Conservation (phyloP, 2,329 filamentous ascomycete species). For the Diatrype stigma region DNA sequence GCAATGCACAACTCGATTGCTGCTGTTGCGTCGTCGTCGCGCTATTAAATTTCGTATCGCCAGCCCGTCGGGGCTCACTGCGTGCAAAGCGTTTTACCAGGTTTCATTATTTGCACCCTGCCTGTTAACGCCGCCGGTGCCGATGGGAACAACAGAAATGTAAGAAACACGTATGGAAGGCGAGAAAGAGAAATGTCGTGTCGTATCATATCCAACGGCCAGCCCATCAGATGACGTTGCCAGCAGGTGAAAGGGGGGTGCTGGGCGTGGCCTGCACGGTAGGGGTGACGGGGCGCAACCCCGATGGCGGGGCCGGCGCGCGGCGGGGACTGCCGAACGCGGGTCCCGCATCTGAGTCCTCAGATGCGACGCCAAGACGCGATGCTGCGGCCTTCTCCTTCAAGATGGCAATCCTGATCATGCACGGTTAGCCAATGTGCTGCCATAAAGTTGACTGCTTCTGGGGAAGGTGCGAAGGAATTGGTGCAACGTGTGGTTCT, state of each 20-base stretch:
- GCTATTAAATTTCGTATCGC: too few species aligned
- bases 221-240: constrained; percentile 17
- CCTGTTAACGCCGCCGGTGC: too few species aligned
- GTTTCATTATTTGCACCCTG: too few species aligned
- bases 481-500: background rate
- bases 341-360: constrained; percentile 1
- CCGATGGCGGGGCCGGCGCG: constrained; percentile 19
- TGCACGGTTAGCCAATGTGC: constrained; percentile 5
- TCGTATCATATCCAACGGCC: background rate
- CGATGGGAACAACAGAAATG: too few species aligned
- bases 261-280: constrained; percentile 12
- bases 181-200: background rate
- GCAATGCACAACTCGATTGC: too few species aligned
- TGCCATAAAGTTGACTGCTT: too few species aligned
- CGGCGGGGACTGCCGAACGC: constrained; percentile 19
- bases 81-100: too few species aligned
- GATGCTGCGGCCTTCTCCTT: constrained; percentile 50
- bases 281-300: constrained; percentile 13
- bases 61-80: too few species aligned
- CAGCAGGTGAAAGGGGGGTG: constrained; percentile 15
- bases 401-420: constrained; percentile 41
- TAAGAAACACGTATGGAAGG: background rate
- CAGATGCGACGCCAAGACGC: constrained; percentile 38
- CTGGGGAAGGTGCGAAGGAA: background rate
- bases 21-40: too few species aligned